Percentiles rank a stretch among this genome's conserved stretches.
phyloP scores from a whole-genome alignment of 1,139 yeast genomes.

The Geotrichum candidum region DNA sequence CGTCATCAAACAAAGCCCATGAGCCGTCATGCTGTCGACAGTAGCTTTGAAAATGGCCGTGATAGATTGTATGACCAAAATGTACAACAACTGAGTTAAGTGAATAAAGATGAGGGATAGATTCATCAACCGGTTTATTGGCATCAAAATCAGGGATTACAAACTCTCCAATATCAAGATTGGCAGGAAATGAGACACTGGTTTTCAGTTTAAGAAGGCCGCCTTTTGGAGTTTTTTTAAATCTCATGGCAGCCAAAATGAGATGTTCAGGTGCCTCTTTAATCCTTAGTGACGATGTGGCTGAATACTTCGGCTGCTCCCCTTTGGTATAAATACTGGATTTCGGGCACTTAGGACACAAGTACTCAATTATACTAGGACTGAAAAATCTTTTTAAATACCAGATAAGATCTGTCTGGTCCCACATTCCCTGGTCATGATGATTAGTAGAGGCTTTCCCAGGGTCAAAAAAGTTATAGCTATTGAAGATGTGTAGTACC shows the following conservation, averaged over 20 bases:
- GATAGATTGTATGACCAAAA: slow-evolving; percentile 86
- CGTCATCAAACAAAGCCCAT: slow-evolving; percentile 2
- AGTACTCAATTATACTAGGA: slow-evolving; percentile 50
- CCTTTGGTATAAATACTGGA: slow-evolving; percentile 42
- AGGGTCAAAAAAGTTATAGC: not conserved
- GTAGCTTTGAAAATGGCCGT: slow-evolving; percentile 89
- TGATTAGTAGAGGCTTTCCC: not conserved
- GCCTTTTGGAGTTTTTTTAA: slow-evolving; percentile 28
- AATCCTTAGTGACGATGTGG: slow-evolving; percentile 66
- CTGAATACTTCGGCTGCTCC: slow-evolving; percentile 56
- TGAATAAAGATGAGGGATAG: slow-evolving; percentile 57
- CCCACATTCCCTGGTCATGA: slow-evolving; percentile 49
- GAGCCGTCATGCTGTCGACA: slow-evolving; percentile 71
- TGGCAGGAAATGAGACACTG: slow-evolving; percentile 71
- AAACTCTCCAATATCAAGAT: slow-evolving; percentile 63
- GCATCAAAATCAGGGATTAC: slow-evolving; percentile 17
- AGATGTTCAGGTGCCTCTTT: slow-evolving; percentile 81
- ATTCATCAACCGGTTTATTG: too few relatives aligned
- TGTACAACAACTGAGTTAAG: slow-evolving; percentile 81
- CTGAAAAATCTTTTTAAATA: slow-evolving; percentile 72
- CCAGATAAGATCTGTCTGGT: slow-evolving; percentile 67
- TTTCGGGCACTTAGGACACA: slow-evolving; percentile 69
- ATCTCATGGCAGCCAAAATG: slow-evolving; percentile 79
- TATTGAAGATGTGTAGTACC: not conserved
- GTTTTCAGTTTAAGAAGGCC: slow-evolving; percentile 86